Evolutionary conservation across 306 rosid genomes (phyloP), one percentile per base, ranked within the genome.

Genomic region (Mucuna pruriens): DNA sequence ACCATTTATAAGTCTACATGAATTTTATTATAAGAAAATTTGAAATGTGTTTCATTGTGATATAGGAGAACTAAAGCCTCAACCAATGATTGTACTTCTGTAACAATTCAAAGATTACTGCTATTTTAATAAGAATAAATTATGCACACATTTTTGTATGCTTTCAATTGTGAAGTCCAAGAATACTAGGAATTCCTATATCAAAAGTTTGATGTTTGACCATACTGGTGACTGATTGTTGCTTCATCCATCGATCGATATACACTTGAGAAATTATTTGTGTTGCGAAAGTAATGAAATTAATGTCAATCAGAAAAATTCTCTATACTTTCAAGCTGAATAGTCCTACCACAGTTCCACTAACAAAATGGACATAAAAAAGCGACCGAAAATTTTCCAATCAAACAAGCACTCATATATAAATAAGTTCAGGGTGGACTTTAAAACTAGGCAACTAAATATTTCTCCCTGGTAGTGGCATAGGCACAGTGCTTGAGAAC

Each of bases 311-410:
- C 57, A 76, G 52, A 42, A 33, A 55, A 15, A 19, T 49, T 52
- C 29, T 40, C 69, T n/a, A 39, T 16, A 58, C 49, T 57, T 72
- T 49, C 64, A 66, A 74, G 81, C 62, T 46, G 55, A 77, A 76
- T 36, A 73, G 55, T 52, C 68, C 63, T 84, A 69, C 25, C 40
- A 26, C 20, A 29, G 40, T 26, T 61, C 67, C 65, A 55, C 65
- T 36, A 25, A 46, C 70, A 66, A 48, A 84, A 84, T 36, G 20
- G 66, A 33, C 48, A 33, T 9, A 70, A 54, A 58, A 66, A 52
- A 67, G 78, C 38, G 6, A 49, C 65, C 16, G 6, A 22, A 64
- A 72, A 34, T 55, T 34, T 54, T 76, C 15, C 42, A n/a, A 77
- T 38, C 75, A 57, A 40, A 34, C 67, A 67, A 54, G 58, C 31